Evolutionary conservation across 352 stramenopile genomes (phyloP).

Genomic region (Phytophthora sojae): DNA sequence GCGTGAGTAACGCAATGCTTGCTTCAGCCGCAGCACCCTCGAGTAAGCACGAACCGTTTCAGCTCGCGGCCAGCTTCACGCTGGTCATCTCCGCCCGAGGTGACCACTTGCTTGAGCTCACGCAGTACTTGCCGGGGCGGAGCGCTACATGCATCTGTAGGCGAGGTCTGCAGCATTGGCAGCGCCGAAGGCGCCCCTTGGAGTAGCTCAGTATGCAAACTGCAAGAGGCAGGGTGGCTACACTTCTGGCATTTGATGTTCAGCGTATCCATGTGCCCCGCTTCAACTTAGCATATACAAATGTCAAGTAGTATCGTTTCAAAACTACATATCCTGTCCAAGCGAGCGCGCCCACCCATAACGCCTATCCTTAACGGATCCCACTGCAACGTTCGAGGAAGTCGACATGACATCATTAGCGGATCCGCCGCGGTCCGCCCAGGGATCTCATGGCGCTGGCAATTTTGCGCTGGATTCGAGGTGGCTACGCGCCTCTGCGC

Average conservation of each 20-base stretch:
- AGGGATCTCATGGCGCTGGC: background rate
- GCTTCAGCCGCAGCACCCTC: background rate
- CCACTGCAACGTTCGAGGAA: slow-evolving; percentile 35
- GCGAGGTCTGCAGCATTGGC: background rate
- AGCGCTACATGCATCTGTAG: background rate
- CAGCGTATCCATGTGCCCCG: slow-evolving; percentile 7
- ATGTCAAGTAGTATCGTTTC: background rate
- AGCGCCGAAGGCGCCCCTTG: background rate
- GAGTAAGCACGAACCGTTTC: background rate
- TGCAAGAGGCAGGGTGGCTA: background rate
- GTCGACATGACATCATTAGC: slow-evolving; percentile 32
- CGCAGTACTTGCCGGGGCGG: background rate
- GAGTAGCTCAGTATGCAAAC: background rate
- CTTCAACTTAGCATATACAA: slow-evolving; percentile 22
- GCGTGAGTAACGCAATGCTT: background rate
- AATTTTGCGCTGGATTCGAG: slow-evolving; percentile 22
- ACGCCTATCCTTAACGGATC: slow-evolving; percentile 22
- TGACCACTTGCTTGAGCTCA: background rate
- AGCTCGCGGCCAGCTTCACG: background rate
- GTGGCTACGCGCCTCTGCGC: slow-evolving; percentile 11
- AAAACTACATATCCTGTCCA: slow-evolving; percentile 13
- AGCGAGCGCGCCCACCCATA: background rate
- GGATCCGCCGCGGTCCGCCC: slow-evolving; percentile 17
- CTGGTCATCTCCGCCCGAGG: background rate
- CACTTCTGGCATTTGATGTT: slow-evolving; percentile 10